These are phyloP conservation scores for Calamus simplicifolius DNA, from an alignment of 176 grass and related monocot species.

Conservation along the genomic window DNA sequence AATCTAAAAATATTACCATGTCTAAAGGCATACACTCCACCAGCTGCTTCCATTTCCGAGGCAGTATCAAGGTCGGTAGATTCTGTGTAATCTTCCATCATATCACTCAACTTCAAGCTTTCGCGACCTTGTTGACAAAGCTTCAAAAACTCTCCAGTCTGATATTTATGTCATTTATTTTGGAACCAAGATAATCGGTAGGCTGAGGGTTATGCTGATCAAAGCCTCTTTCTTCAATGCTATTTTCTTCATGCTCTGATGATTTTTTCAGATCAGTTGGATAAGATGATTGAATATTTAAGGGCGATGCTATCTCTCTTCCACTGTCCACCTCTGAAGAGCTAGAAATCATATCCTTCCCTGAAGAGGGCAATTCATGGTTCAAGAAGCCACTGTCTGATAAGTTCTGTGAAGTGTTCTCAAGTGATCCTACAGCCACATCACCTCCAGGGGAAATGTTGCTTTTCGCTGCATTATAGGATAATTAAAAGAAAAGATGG, in stretches of 20 bases:
- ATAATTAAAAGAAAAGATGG: background rate
- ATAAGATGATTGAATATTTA: background rate
- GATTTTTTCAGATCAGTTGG: too few relatives aligned
- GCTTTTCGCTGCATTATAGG: slow-evolving; percentile 47
- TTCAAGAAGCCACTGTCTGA: slow-evolving; percentile 17
- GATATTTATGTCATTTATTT: background rate
- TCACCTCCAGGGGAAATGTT: slow-evolving; percentile 17
- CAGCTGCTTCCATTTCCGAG: background rate
- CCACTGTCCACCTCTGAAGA: background rate
- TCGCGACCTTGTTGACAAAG: background rate
- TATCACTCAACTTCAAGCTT: background rate
- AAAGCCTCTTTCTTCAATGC: too few relatives aligned
- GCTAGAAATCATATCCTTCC: background rate
- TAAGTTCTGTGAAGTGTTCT: slow-evolving; percentile 11
- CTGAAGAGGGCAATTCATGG: slow-evolving; percentile 10
- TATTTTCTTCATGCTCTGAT: too few relatives aligned
- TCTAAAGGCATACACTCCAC: background rate
- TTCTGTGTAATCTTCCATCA: background rate
- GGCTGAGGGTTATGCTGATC: too few relatives aligned
- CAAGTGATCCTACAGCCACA: slow-evolving; percentile 24
- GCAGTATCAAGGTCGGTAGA: background rate
- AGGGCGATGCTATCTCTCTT: background rate
- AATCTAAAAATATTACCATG: too few relatives aligned
- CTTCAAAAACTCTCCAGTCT: background rate
- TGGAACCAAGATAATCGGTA: too few relatives aligned